Evolutionary conservation across 495 filamentous ascomycete genomes (phyloP).

Genomic region (Poronia punctata): DNA sequence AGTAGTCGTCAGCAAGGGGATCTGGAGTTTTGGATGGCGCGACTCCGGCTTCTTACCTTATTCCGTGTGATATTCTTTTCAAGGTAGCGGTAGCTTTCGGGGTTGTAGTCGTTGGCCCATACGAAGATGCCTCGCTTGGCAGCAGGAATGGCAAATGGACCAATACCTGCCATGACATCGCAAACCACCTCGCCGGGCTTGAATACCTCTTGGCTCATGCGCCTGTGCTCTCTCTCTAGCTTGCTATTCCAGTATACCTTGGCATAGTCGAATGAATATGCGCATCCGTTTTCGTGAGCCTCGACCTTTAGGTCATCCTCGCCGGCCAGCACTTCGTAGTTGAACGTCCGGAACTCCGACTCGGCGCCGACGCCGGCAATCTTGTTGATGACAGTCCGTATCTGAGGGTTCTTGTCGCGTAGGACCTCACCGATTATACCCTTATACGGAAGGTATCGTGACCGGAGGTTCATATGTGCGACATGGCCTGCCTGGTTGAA

Average conservation of each 20-base stretch:
- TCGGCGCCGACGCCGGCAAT: conserved; percentile 76
- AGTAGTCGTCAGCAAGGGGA: not conserved
- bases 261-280: conserved; percentile 65
- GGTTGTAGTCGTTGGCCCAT: conserved; percentile 96
- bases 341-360: conserved; percentile 86
- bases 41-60: conserved; percentile 45
- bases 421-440: conserved; percentile 74
- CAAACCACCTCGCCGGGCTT: conserved; percentile 78
- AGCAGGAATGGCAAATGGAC: conserved; percentile 89
- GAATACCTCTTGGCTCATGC: conserved; percentile 71
- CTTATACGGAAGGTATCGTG: conserved; percentile 74
- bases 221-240: conserved; percentile 78
- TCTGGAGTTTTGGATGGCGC: conserved; percentile 1
- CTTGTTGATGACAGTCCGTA: conserved; percentile 94
- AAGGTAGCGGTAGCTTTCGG: conserved; percentile 70
- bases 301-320: conserved; percentile 72
- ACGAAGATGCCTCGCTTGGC: conserved; percentile 88
- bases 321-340: conserved; percentile 85
- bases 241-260: conserved; percentile 98
- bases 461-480: conserved; percentile 85
- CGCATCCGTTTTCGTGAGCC: conserved; percentile 55
- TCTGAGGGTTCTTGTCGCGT: conserved; percentile 71
- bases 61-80: conserved; percentile 63
- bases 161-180: conserved; percentile 97
- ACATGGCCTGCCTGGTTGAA: conserved; percentile 87